These are phyloP conservation scores for Skeletonema marinoi DNA, from an alignment of 108 stramenopile genomes.

Conservation along the genomic window DNA sequence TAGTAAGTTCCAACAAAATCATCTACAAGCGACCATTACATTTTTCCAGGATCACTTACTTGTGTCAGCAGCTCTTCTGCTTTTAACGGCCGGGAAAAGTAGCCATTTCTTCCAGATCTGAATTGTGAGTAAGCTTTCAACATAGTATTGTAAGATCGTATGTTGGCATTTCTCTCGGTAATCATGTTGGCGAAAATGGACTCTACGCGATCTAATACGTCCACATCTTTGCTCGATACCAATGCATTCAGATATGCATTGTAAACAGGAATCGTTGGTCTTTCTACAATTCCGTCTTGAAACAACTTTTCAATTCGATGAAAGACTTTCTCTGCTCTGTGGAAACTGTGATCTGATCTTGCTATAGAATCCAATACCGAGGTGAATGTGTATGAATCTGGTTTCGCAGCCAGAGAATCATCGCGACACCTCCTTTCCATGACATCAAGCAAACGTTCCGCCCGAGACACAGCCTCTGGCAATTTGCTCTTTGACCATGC, in stretches of 20 bases:
- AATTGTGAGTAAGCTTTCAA: slow-evolving; percentile 16
- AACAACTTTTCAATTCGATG: slow-evolving; percentile 20
- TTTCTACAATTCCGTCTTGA: slow-evolving; percentile 13
- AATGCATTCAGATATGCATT: slow-evolving; percentile 31
- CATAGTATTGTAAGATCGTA: slow-evolving; percentile 28
- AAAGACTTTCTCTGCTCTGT: slow-evolving; percentile 22
- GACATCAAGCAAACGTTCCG: slow-evolving; percentile 58
- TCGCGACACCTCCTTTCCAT: slow-evolving; percentile 43
- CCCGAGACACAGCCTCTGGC: slow-evolving; percentile 51
- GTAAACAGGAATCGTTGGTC: slow-evolving; percentile 19
- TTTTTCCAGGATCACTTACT: background rate
- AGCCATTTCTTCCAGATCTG: slow-evolving; percentile 3
- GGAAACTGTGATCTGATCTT: background rate
- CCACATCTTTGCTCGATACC: slow-evolving; percentile 5
- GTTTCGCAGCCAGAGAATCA: slow-evolving; percentile 4
- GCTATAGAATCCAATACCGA: slow-evolving; percentile 21
- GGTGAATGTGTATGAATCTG: slow-evolving; percentile 21
- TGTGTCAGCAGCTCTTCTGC: slow-evolving; percentile 1
- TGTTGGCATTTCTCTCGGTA: slow-evolving; percentile 15
- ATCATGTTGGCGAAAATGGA: slow-evolving; percentile 18
- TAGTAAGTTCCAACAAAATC: background rate
- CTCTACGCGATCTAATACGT: slow-evolving; percentile 2
- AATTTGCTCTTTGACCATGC: slow-evolving; percentile 65
- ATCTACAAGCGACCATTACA: background rate
- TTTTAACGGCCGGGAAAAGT: slow-evolving; percentile 2